A percentile compares a stretch with the other conserved stretches of the same genome.
phyloP scores from a whole-genome alignment of 1,284 basidiomycete species.

The Irpex sp. region DNA sequence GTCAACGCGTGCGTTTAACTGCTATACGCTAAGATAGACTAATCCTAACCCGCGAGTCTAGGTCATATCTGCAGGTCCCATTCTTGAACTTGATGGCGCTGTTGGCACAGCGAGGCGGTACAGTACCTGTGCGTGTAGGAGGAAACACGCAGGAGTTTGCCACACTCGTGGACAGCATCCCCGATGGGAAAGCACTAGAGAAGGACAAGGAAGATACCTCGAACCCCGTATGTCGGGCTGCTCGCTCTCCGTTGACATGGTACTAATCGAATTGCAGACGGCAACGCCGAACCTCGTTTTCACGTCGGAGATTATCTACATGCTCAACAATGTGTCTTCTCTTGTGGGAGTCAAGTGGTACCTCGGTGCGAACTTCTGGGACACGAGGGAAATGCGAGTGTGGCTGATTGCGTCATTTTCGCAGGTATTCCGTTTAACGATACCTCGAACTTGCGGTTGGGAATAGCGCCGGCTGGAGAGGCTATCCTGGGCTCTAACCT shows the following conservation, averaged over 20 bases:
- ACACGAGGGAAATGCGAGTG: background rate
- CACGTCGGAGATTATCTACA: conserved; percentile 38
- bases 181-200: conserved; percentile 43
- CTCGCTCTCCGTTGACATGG: background rate
- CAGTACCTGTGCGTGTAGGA: conserved; percentile 59
- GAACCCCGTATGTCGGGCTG: conserved; percentile 39
- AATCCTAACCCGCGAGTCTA: conserved; percentile 13
- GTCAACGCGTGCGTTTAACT: conserved; percentile 7
- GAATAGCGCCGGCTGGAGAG: conserved; percentile 46
- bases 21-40: conserved; percentile 3
- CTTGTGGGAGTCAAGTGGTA: conserved; percentile 41
- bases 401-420: background rate
- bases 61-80: conserved; percentile 49
- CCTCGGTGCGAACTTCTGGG: conserved; percentile 26
- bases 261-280: conserved; percentile 14
- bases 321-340: conserved; percentile 37
- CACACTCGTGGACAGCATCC: conserved; percentile 42
- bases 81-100: conserved; percentile 74
- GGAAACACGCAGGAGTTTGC: conserved; percentile 74
- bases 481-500: conserved; percentile 56
- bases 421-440: conserved; percentile 51
- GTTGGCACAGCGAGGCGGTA: conserved; percentile 52
- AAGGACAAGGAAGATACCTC: conserved; percentile 40
- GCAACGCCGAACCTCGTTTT: conserved; percentile 40
- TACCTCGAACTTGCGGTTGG: conserved; percentile 46